Conservation (phyloP, 2,329 filamentous ascomycete species). For the Cladophialophora bantiana region DNA sequence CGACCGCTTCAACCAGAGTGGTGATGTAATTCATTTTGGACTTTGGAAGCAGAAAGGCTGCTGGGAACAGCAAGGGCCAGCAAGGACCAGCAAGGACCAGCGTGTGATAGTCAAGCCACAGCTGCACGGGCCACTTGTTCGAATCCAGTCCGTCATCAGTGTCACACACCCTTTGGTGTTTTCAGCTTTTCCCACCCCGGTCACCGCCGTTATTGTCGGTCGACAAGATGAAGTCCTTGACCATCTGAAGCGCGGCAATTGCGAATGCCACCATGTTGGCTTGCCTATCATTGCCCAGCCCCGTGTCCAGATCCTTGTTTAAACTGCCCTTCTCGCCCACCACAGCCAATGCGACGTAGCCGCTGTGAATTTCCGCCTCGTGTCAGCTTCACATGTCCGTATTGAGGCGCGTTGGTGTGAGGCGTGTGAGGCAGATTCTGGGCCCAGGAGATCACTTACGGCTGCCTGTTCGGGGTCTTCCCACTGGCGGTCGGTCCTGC, state of each 20-base stretch:
- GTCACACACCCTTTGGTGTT: background rate
- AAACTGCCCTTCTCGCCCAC: slow-evolving; percentile 57
- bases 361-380: slow-evolving; percentile 46
- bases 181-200: slow-evolving; percentile 27
- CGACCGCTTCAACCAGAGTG: slow-evolving; percentile 1
- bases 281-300: slow-evolving; percentile 60
- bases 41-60: too few relatives aligned
- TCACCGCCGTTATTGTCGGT: background rate
- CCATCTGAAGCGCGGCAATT: slow-evolving; percentile 61
- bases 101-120: background rate
- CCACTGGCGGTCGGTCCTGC: slow-evolving; percentile 68
- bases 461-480: slow-evolving; percentile 62
- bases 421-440: background rate
- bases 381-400: slow-evolving; percentile 4
- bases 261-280: slow-evolving; percentile 71
- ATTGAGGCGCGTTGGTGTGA: background rate
- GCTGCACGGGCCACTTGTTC: background rate
- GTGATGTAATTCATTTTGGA: background rate
- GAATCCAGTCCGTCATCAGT: background rate
- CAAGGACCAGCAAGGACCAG: too few relatives aligned
- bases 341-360: slow-evolving; percentile 70
- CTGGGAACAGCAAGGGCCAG: too few relatives aligned
- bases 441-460: slow-evolving; percentile 47
- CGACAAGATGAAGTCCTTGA: slow-evolving; percentile 62
- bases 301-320: slow-evolving; percentile 64